A percentile compares a stretch with the other conserved stretches of the same genome.
These are phyloP conservation scores for Epichloe baconii DNA, from an alignment of 2,329 filamentous ascomycete genomes.

Conservation along the genomic window DNA sequence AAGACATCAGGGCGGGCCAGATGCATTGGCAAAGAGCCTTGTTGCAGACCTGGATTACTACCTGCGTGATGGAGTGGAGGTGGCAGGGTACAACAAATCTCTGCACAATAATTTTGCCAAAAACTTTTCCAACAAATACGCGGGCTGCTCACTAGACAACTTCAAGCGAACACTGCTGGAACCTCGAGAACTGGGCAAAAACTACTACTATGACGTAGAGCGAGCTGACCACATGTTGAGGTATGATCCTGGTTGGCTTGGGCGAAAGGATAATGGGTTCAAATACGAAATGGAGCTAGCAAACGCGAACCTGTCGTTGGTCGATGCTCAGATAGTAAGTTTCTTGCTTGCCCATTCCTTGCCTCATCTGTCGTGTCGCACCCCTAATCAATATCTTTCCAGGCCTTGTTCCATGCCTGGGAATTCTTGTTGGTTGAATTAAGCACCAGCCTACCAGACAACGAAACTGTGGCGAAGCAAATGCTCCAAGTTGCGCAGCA, in stretches of 20 bases:
- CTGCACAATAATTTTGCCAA: conserved; percentile 73
- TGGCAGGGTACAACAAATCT: conserved; percentile 77
- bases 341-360: conserved; percentile 7
- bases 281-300: conserved; percentile 70
- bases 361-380: not conserved
- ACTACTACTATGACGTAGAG: conserved; percentile 75
- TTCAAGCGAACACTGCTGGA: conserved; percentile 66
- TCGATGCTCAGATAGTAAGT: conserved; percentile 79
- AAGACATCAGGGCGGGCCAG: conserved; percentile 58
- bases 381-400: not conserved
- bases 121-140: conserved; percentile 72
- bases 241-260: conserved; percentile 68
- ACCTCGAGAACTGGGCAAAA: conserved; percentile 51
- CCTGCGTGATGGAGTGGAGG: conserved; percentile 60
- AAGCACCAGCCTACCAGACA: conserved; percentile 46
- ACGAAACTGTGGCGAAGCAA: conserved; percentile 46
- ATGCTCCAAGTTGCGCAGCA: conserved; percentile 64
- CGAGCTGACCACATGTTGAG: conserved; percentile 63
- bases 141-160: conserved; percentile 57
- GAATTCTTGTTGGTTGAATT: conserved; percentile 78
- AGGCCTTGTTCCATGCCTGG: conserved; percentile 80
- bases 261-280: conserved; percentile 58
- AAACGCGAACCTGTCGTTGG: conserved; percentile 80
- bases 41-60: conserved; percentile 69
- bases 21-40: conserved; percentile 54